Conservation (phyloP, 495 filamentous ascomycete genomes). For the Evernia prunastri region DNA sequence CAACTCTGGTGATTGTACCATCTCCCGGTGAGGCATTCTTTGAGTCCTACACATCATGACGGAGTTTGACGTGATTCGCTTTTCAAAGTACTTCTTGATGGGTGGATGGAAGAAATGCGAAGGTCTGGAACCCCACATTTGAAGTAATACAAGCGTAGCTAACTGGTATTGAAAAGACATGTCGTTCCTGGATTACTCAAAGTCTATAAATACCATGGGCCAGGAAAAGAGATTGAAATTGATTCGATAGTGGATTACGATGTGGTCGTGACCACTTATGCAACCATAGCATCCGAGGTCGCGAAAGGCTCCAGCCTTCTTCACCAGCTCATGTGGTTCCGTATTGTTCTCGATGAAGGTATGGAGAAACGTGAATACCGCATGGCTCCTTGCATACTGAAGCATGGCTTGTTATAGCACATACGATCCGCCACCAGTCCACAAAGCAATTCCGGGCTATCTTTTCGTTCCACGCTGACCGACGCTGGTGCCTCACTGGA, state of each 20-base stretch:
- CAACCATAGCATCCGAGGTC: not conserved
- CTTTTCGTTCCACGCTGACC: conserved; percentile 28
- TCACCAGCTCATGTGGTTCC: not conserved
- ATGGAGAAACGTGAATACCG: not conserved
- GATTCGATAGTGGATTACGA: not conserved
- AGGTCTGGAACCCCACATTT: too few relatives aligned
- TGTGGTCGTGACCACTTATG: not conserved
- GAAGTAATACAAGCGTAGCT: too few relatives aligned
- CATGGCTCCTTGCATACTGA: not conserved
- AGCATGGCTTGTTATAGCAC: not conserved
- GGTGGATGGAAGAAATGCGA: not conserved
- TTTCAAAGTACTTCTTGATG: conserved; percentile 2
- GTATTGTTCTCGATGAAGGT: not conserved
- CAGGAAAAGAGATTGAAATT: not conserved
- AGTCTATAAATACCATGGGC: not conserved
- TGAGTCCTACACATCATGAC: too few relatives aligned
- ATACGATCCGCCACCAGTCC: conserved; percentile 28
- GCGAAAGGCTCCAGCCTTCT: not conserved
- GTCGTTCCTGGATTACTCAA: not conserved
- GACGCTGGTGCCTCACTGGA: conserved; percentile 43
- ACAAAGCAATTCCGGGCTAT: conserved; percentile 31
- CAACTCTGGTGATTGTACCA: not conserved
- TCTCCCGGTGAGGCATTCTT: not conserved
- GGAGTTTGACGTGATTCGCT: too few relatives aligned
- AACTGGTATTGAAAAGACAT: not conserved